Conservation (phyloP, 768 basidiomycete genomes). For the Tulasnella sp. region DNA sequence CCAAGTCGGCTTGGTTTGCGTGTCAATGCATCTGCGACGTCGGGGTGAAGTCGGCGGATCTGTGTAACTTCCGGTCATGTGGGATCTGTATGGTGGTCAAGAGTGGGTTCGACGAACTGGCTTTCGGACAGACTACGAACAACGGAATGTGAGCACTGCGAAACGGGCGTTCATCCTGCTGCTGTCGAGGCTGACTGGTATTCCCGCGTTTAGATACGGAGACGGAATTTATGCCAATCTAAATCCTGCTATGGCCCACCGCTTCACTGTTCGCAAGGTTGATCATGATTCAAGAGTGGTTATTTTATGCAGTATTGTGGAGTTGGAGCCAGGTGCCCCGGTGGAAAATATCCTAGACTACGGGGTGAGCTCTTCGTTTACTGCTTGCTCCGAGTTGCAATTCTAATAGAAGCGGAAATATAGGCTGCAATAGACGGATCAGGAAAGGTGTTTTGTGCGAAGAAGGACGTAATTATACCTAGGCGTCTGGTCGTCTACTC, state of each 20-base stretch:
- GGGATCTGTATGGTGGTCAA: neutral
- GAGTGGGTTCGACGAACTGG: neutral
- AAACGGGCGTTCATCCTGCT: neutral
- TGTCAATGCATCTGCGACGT: neutral
- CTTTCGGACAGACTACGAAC: neutral
- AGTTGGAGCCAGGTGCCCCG: neutral
- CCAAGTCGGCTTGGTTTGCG: neutral
- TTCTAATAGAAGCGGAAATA: neutral
- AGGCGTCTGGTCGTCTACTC: neutral
- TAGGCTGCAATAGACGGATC: neutral
- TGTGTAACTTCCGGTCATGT: neutral
- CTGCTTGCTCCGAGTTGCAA: neutral
- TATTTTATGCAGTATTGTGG: neutral
- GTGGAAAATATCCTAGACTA: neutral
- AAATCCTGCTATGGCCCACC: neutral
- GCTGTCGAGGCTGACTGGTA: neutral
- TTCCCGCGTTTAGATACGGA: neutral
- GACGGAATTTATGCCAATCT: neutral
- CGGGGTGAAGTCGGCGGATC: neutral
- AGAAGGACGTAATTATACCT: neutral
- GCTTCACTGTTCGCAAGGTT: neutral
- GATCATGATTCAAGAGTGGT: neutral
- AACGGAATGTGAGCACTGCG: neutral
- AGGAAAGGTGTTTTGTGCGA: neutral
- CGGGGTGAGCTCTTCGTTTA: neutral